Percentiles rank a stretch among this genome's conserved stretches.
These are phyloP conservation scores for Taphrina pruni DNA, from an alignment of 1,139 yeast genomes.

Conservation along the genomic window DNA sequence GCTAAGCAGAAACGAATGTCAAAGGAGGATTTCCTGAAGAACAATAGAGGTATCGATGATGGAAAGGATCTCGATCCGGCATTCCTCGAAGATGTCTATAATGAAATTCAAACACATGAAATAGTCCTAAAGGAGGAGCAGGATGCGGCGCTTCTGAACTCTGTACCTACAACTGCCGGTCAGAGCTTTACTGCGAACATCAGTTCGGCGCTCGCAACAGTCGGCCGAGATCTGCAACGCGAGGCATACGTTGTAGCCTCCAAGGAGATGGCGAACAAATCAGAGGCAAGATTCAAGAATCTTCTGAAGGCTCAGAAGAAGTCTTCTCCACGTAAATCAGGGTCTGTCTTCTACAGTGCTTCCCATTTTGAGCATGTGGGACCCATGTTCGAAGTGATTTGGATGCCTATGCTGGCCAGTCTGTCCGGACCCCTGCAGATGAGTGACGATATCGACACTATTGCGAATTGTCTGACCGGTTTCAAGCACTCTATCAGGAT, in stretches of 20 bases:
- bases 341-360: slow-evolving; percentile 61
- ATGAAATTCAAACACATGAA: slow-evolving; percentile 80
- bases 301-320: slow-evolving; percentile 61
- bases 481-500: slow-evolving; percentile 79
- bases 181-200: slow-evolving; percentile 58
- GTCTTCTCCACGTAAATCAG: slow-evolving; percentile 48
- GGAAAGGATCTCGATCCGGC: slow-evolving; percentile 82
- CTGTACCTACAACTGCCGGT: slow-evolving; percentile 54
- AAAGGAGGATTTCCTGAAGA: slow-evolving; percentile 78
- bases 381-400: slow-evolving; percentile 88
- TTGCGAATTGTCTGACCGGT: slow-evolving; percentile 80
- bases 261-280: slow-evolving; percentile 84
- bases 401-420: slow-evolving; percentile 98
- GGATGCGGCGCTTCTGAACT: slow-evolving; percentile 59
- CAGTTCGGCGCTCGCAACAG: slow-evolving; percentile 63
- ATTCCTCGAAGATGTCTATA: slow-evolving; percentile 68
- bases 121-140: slow-evolving; percentile 92
- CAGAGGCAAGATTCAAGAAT: slow-evolving; percentile 78
- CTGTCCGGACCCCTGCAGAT: slow-evolving; percentile 92
- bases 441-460: slow-evolving; percentile 76
- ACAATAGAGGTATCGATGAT: slow-evolving; percentile 93
- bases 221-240: slow-evolving; percentile 73
- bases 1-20: slow-evolving; percentile 69
- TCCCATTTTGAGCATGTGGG: slow-evolving; percentile 88
- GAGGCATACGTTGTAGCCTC: slow-evolving; percentile 94